Evolutionary conservation across 148 eudicot genomes (phyloP).

Genomic region (Rhododendron williamsianum): DNA sequence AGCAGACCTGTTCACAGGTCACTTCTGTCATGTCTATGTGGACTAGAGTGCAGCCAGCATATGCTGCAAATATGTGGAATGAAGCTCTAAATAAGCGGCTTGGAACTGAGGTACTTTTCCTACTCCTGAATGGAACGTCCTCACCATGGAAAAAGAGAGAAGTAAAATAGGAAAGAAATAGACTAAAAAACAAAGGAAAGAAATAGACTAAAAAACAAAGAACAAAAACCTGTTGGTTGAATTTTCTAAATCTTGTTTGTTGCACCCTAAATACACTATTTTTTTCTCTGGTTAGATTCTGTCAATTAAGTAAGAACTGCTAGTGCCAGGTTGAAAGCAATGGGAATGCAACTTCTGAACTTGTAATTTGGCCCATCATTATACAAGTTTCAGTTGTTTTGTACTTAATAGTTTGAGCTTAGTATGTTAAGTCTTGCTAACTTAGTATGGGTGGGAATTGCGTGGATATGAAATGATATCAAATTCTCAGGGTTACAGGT

Average conservation of each 20-base stretch:
- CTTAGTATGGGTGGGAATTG: not conserved
- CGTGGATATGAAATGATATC: not conserved
- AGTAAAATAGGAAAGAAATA: not conserved
- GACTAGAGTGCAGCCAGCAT: constrained; percentile 97
- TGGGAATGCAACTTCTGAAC: not conserved
- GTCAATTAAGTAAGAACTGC: not conserved
- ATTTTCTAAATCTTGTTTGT: not conserved
- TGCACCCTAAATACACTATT: not conserved
- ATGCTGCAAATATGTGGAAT: constrained; percentile 99
- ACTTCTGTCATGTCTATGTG: constrained; percentile 99
- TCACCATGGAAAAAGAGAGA: not conserved
- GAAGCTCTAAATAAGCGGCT: constrained; percentile 96
- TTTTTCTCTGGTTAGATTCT: not conserved
- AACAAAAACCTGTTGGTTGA: not conserved
- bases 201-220: not conserved
- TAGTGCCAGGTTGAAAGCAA: not conserved
- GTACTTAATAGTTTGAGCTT: not conserved
- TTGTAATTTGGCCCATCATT: not conserved
- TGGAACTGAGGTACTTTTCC: constrained; percentile 74
- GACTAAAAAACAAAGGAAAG: not conserved
- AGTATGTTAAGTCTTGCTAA: not conserved
- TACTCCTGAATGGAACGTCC: not conserved
- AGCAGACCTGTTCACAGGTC: constrained; percentile 45
- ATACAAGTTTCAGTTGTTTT: not conserved
- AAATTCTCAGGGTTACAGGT: not conserved